Percentiles rank a stretch among this genome's conserved stretches.
phyloP scores from a whole-genome alignment of 2,329 filamentous ascomycete genomes.

The Pseudogymnoascus sp. region DNA sequence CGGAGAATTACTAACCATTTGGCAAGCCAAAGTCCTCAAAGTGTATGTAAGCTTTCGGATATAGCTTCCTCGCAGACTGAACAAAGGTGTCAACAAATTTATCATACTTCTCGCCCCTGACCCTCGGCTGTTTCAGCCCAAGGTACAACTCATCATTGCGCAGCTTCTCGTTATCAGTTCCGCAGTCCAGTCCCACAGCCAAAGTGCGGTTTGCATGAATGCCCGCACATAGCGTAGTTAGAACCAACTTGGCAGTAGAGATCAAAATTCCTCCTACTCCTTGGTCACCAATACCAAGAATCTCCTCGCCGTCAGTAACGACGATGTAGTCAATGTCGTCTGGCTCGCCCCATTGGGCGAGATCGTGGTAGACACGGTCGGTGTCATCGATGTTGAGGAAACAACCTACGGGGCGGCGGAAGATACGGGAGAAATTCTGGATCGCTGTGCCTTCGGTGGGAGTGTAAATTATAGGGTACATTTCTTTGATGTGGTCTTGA shows the following conservation, averaged over 20 bases:
- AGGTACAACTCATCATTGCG: conserved; percentile 74
- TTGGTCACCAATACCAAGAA: conserved; percentile 83
- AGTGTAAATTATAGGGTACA: conserved; percentile 87
- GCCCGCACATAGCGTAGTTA: conserved; percentile 81
- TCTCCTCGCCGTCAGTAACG: conserved; percentile 65
- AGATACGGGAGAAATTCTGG: conserved; percentile 71
- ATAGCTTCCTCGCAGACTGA: conserved; percentile 56
- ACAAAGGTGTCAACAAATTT: conserved; percentile 71
- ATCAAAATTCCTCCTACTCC: conserved; percentile 80
- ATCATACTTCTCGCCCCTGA: conserved; percentile 66
- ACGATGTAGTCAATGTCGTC: conserved; percentile 86
- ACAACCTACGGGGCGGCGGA: conserved; percentile 71
- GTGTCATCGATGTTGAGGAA: conserved; percentile 68
- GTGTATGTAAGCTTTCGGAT: conserved; percentile 75
- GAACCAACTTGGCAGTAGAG: conserved; percentile 71
- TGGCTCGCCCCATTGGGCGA: conserved; percentile 59
- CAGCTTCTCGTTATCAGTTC: conserved; percentile 71
- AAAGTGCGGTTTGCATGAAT: conserved; percentile 72
- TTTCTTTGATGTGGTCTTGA: conserved; percentile 71
- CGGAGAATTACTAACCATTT: conserved; percentile 45
- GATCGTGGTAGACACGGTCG: conserved; percentile 56
- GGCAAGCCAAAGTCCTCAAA: conserved; percentile 80
- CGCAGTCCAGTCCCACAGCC: conserved; percentile 77
- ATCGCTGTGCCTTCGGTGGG: conserved; percentile 87
- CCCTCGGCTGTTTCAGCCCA: conserved; percentile 59